A percentile compares a stretch with the other conserved stretches of the same genome.
Conservation (phyloP, 768 basidiomycete species). For the Tulasnella sp. region DNA sequence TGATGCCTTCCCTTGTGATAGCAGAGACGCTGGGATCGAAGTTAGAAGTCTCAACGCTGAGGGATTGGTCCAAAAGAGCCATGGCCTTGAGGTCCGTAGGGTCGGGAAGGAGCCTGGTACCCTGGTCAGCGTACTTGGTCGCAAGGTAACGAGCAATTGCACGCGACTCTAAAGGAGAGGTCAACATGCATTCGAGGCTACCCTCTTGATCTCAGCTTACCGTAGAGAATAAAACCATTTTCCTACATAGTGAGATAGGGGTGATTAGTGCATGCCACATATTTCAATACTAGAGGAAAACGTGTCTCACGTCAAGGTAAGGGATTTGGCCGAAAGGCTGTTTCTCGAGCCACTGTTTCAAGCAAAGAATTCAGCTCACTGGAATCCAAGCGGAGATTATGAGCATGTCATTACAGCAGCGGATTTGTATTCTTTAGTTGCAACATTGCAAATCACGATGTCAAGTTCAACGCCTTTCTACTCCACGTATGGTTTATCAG, state of each 20-base stretch:
- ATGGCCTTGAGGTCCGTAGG: slow-evolving; percentile 28
- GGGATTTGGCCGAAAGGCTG: not conserved
- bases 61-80: slow-evolving; percentile 41
- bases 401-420: not conserved
- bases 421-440: not conserved
- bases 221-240: slow-evolving; percentile 50
- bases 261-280: too few species aligned
- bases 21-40: slow-evolving; percentile 41
- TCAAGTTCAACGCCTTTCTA: not conserved
- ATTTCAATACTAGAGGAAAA: too few species aligned
- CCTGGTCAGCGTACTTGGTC: slow-evolving; percentile 42
- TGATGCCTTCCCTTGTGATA: slow-evolving; percentile 40
- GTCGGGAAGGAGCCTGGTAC: slow-evolving; percentile 40
- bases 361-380: too few species aligned
- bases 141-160: slow-evolving; percentile 53
- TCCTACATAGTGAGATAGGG: slow-evolving; percentile 29
- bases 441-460: not conserved
- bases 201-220: not conserved
- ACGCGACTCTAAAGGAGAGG: slow-evolving; percentile 35
- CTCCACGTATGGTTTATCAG: not conserved
- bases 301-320: not conserved
- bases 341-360: not conserved
- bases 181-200: not conserved
- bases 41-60: slow-evolving; percentile 41
- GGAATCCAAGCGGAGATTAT: too few species aligned